Percentiles rank a stretch among this genome's conserved stretches.
These are phyloP conservation scores for Talaromyces proteolyticus DNA, from an alignment of 495 filamentous ascomycete genomes.

Conservation along the genomic window DNA sequence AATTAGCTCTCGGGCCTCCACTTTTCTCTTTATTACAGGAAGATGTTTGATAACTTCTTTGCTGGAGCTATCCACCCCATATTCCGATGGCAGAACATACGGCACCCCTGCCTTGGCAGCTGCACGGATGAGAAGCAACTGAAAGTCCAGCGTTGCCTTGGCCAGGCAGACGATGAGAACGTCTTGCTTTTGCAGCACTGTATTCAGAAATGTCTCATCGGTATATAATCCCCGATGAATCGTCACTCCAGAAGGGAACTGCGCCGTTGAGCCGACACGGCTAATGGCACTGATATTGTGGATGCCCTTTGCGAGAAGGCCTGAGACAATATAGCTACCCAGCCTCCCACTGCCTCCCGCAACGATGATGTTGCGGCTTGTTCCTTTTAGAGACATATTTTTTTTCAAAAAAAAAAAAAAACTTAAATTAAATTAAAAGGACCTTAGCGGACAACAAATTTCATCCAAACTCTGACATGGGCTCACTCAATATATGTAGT, in stretches of 20 bases:
- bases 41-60: slow-evolving; percentile 26
- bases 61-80: slow-evolving; percentile 33
- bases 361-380: no score
- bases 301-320: slow-evolving; percentile 43
- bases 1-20: slow-evolving; percentile 22
- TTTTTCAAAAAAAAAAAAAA: no score
- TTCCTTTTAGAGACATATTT: no score
- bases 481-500: no score
- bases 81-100: slow-evolving; percentile 59
- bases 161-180: slow-evolving; percentile 53
- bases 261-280: slow-evolving; percentile 30
- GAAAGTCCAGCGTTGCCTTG: slow-evolving; percentile 29
- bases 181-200: slow-evolving; percentile 44
- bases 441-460: no score
- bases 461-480: no score
- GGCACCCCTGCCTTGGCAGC: slow-evolving; percentile 54
- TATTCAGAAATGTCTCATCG: slow-evolving; percentile 38
- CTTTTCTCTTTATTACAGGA: slow-evolving; percentile 11
- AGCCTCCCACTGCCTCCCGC: no score
- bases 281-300: slow-evolving; percentile 50
- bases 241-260: slow-evolving; percentile 34
- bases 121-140: slow-evolving; percentile 46
- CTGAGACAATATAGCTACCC: no score
- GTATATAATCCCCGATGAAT: slow-evolving; percentile 39
- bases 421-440: no score